Conservation (phyloP, 1,284 basidiomycete genomes). For the Moesziomyces parantarcticus region DNA sequence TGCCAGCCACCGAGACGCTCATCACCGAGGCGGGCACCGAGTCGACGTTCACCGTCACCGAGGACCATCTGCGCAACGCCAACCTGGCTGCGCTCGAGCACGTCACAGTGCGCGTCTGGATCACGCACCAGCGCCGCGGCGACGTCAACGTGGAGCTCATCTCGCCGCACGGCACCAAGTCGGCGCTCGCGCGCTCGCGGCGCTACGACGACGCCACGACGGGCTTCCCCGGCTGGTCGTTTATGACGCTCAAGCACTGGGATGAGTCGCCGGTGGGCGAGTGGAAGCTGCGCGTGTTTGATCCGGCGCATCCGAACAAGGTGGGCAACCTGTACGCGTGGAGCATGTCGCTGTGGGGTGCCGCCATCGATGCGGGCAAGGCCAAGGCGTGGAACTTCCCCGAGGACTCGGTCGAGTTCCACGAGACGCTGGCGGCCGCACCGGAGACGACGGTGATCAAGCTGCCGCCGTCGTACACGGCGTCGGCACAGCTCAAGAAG, state of each 20-base stretch:
- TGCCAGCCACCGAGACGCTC: slow-evolving; percentile 49
- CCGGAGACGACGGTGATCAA: slow-evolving; percentile 57
- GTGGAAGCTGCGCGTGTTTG: slow-evolving; percentile 87
- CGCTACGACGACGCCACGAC: slow-evolving; percentile 76
- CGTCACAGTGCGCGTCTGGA: slow-evolving; percentile 91
- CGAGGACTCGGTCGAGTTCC: slow-evolving; percentile 55
- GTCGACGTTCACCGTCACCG: slow-evolving; percentile 78
- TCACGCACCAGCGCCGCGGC: slow-evolving; percentile 84
- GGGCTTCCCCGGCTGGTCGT: slow-evolving; percentile 93
- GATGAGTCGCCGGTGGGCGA: slow-evolving; percentile 91
- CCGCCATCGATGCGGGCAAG: slow-evolving; percentile 79
- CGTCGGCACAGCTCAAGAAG: slow-evolving; percentile 70
- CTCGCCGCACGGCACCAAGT: slow-evolving; percentile 87
- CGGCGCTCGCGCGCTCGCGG: slow-evolving; percentile 82
- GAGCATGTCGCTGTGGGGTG: slow-evolving; percentile 93
- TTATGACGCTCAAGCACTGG: slow-evolving; percentile 99
- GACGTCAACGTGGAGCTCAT: slow-evolving; percentile 90
- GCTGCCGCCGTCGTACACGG: slow-evolving; percentile 68
- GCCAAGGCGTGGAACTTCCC: slow-evolving; percentile 70
- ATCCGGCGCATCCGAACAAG: slow-evolving; percentile 74
- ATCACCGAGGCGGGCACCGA: slow-evolving; percentile 78
- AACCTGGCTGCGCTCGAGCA: slow-evolving; percentile 93
- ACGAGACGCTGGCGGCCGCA: slow-evolving; percentile 72
- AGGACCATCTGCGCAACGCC: slow-evolving; percentile 76
- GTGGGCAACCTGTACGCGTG: slow-evolving; percentile 86